Evolutionary conservation across 208 protist species (phyloP), one percentile per base, ranked within the genome.

Genomic region (Trypanosoma caninum): DNA sequence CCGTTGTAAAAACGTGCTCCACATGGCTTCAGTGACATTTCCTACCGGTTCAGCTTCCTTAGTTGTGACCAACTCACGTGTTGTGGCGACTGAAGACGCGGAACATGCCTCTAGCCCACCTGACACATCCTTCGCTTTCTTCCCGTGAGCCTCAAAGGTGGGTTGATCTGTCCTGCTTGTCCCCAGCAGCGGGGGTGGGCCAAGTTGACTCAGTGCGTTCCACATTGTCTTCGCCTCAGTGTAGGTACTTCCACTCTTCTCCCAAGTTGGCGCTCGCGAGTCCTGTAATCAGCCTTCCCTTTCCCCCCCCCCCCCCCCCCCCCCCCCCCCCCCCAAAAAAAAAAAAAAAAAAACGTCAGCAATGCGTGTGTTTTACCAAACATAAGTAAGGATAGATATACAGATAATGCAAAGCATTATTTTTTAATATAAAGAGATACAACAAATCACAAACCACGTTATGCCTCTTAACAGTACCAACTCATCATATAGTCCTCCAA

Each of bases 171-270:
- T 3, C 9, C 23, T 55, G 30, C 20, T 57, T 16, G 41, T 5
- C 33, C 4, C 47, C 34, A 25, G 35, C 2, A 30, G 14, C 35
- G 42, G 33, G 6, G 64, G 64, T 18, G 64, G 46, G 2, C n/a
- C 33, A 38, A 70, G 37, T 14, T 28, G 27, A 42, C 55, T 70
- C 11, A 70, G 16, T 47, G 64, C 64, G 41, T 38, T 58, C 64
- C 64, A 70, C 64, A 70, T 70, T n/a, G 28, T 33, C 3, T 35
- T 35, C 10, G 22, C 28, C 44, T 44, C 3, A 45, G 27, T 55
- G 14, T 55, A n/a, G 20, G 28, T 13, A 46, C 0, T 25, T 23
- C 6, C 30, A 55, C 22, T 38, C 34, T 50, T 30, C 23, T 30
- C 9, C 23, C 1, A 14, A 30, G 45, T 25, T 27, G 30, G 4